Conservation (phyloP, 2,329 filamentous ascomycete genomes). For the Calonectria ilicicola region DNA sequence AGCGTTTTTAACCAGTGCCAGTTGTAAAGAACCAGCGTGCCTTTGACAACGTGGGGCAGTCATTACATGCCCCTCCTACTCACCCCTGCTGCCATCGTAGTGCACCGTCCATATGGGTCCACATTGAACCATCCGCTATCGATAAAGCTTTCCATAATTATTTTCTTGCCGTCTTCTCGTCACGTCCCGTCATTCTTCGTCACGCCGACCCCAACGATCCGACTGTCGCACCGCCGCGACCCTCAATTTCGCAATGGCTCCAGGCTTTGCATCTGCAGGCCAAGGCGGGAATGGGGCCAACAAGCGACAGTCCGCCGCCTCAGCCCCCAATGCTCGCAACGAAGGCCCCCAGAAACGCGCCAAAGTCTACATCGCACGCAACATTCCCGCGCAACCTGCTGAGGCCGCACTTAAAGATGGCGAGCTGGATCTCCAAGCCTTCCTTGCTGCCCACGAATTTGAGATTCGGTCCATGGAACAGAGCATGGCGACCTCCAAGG, state of each 20-base stretch:
- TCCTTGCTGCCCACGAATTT: conserved; percentile 86
- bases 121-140: conserved; percentile 38
- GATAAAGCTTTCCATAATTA: conserved; percentile 43
- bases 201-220: conserved; percentile 13
- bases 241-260: conserved; percentile 42
- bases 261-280: conserved; percentile 39
- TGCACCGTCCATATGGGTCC: neutral
- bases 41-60: neutral
- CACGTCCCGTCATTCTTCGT: conserved; percentile 1
- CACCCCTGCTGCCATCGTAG: neutral
- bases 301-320: conserved; percentile 42
- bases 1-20: neutral
- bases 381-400: conserved; percentile 63
- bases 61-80: neutral
- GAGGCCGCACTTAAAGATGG: conserved; percentile 73
- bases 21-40: neutral
- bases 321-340: conserved; percentile 37
- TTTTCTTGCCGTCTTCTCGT: conserved; percentile 3
- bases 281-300: conserved; percentile 38
- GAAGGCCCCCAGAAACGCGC: conserved; percentile 56
- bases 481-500: conserved; percentile 82
- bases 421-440: conserved; percentile 86
- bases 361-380: conserved; percentile 60
- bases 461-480: conserved; percentile 89
- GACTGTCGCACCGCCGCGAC: conserved; percentile 7